Evolutionary conservation across 2,329 filamentous ascomycete species (phyloP), one percentile per base, ranked within the genome.

Genomic region (Penicillium sp.): DNA sequence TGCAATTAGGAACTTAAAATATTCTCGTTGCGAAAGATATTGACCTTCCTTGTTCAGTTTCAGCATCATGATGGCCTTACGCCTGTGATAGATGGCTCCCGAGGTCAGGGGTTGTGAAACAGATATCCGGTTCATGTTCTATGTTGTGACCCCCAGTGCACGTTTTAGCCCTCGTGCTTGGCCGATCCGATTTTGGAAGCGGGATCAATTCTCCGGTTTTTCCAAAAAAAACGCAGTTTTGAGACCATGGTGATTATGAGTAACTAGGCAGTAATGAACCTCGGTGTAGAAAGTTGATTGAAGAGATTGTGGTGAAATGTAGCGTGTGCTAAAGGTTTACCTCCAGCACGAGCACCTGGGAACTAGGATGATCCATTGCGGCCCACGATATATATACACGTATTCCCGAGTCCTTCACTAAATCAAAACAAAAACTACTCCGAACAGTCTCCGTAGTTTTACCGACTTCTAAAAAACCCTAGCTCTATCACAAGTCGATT

Each of bases 31-130:
- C 29, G 24, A 32, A 25, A 3, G 32, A 46, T 48, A 51, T 28
- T 15, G 33, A 53, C 50, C 47, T 53, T 55, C 53, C 50, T 43
- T 49, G 35, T 53, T 33, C 18, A 45, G 45, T 15, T 28, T 35
- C n/a, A n/a, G 15, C 39, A 13, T 44, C 25, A 38, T 44, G 37
- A 44, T 42, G 46, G 38, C 18, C 10, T 33, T 18, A 33, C 40
- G 39, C 27, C 29, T 48, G 13, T 38, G 27, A 13, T 8, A 37
- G 18, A 40, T 44, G 46, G 42, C 43, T 54, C 20, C 20, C 20
- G 4, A 23, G 20, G 4, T 23, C 52, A 57, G 52, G 57, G 50
- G 54, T 23, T 49, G 38, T 53, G 52, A 58, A 45, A 52, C 52
- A 58, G 46, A 53, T 49, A 39, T 31, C 23, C 43, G n/a, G 29